Conservation (phyloP, 805 yeast species). For the Starmerella stellata region DNA sequence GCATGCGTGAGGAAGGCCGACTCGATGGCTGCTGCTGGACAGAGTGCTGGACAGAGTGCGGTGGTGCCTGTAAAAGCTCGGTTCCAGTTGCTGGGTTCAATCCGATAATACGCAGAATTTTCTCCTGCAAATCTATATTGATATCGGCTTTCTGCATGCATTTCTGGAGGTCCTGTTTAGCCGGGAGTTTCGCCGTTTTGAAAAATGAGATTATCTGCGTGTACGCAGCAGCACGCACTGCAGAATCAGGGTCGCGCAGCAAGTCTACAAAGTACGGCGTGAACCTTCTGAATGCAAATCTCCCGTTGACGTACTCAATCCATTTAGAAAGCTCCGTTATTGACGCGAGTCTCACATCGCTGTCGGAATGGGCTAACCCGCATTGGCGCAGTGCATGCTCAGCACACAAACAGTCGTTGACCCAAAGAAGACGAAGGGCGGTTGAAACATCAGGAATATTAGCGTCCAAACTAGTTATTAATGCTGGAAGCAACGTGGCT, state of each 20-base stretch:
- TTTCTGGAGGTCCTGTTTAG: conserved; percentile 30
- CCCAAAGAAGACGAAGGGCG: conserved; percentile 22
- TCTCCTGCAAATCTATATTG: not conserved
- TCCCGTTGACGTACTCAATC: conserved; percentile 17
- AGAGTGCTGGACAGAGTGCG: too few species aligned
- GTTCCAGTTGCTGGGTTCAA: not conserved
- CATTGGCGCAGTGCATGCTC: conserved; percentile 21
- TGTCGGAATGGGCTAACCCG: conserved; percentile 19
- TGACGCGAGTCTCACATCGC: conserved; percentile 17
- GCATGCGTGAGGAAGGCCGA: not conserved
- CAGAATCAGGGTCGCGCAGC: conserved; percentile 17
- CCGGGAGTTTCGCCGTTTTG: conserved; percentile 24
- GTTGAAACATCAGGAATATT: conserved; percentile 1
- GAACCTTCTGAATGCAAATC: conserved; percentile 21
- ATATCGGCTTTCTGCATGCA: conserved; percentile 25
- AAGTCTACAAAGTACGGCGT: conserved; percentile 22
- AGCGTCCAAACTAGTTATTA: conserved; percentile 1
- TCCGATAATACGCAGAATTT: not conserved
- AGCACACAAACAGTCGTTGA: conserved; percentile 22
- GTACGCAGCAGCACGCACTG: conserved; percentile 17
- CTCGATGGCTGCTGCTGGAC: not conserved
- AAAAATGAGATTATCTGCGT: conserved; percentile 26
- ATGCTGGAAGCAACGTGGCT: not conserved
- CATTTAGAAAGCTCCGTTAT: conserved; percentile 16
- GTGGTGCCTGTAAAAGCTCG: too few species aligned